Evolutionary conservation across 306 rosid species (phyloP).

Genomic region (Arachis hypogaea): DNA sequence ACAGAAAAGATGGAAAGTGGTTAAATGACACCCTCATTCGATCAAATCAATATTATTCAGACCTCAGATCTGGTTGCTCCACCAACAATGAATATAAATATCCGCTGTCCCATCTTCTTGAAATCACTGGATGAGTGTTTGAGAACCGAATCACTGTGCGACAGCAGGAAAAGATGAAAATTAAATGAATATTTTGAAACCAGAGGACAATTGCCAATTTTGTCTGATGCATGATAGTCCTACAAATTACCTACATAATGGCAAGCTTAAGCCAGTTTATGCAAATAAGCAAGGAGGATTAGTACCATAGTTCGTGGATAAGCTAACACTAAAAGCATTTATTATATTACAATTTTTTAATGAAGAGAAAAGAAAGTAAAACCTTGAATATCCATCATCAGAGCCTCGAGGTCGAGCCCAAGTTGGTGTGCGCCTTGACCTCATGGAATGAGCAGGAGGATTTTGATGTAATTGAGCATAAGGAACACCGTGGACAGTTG

Average conservation of each 20-base stretch:
- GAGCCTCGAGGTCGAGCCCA: constrained; percentile 93
- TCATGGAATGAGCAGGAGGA: constrained; percentile 76
- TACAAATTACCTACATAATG: constrained; percentile 20
- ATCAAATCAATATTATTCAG: constrained; percentile 24
- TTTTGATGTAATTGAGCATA: constrained; percentile 46
- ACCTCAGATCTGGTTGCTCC: constrained; percentile 99
- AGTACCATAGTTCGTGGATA: constrained; percentile 4
- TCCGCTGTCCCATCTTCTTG: constrained; percentile 91
- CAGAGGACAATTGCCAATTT: constrained; percentile 16
- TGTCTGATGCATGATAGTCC: constrained; percentile 8
- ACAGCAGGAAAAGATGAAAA: constrained; percentile 34
- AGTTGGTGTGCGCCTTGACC: constrained; percentile 85
- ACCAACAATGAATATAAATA: constrained; percentile 87
- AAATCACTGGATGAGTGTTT: constrained; percentile 80
- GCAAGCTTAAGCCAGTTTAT: constrained; percentile 30
- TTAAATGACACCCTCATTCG: constrained; percentile 8
- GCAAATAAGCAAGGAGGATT: constrained; percentile 7
- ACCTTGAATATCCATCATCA: constrained; percentile 98
- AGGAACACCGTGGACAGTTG: constrained; percentile 67
- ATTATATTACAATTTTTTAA: constrained; percentile 23
- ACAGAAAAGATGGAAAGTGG: constrained; percentile 18
- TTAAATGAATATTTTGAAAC: constrained; percentile 27
- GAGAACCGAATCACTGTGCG: constrained; percentile 70
- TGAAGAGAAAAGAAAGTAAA: constrained; percentile 32
- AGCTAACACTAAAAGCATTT: constrained; percentile 27